Percentiles rank a stretch among this genome's conserved stretches.
phyloP scores from a whole-genome alignment of 2,329 filamentous ascomycete genomes.

The Dryadomyces quercus-mongolicae region DNA sequence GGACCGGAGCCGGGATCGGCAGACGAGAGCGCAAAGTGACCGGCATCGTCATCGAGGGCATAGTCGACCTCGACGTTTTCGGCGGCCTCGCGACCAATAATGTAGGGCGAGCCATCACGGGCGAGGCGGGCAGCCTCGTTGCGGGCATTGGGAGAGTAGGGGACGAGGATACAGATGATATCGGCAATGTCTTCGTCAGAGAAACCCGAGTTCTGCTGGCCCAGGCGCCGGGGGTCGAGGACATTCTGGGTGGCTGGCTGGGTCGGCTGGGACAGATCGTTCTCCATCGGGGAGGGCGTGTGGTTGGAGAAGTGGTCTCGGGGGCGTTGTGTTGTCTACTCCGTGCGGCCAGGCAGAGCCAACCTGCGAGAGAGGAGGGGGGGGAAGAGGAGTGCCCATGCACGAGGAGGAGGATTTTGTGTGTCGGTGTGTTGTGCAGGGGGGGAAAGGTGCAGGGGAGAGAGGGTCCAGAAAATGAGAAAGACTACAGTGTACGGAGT shows the following conservation, averaged over 20 bases:
- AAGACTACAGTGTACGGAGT: background rate
- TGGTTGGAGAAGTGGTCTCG: no score
- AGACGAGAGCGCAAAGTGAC: constrained; percentile 37
- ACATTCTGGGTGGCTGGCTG: constrained; percentile 59
- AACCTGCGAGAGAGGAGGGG: background rate
- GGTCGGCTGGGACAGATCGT: constrained; percentile 12
- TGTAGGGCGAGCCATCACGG: constrained; percentile 32
- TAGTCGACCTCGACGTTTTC: constrained; percentile 40
- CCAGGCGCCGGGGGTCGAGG: constrained; percentile 67
- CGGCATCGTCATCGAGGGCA: constrained; percentile 35
- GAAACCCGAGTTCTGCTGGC: constrained; percentile 71
- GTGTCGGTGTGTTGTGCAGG: background rate
- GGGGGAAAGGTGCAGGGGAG: background rate
- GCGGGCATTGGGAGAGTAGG: constrained; percentile 60
- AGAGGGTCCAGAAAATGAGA: no score
- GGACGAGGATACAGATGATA: constrained; percentile 80
- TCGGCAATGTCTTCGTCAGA: constrained; percentile 74
- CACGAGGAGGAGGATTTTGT: background rate
- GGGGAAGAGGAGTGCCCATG: background rate
- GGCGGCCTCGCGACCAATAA: constrained; percentile 35
- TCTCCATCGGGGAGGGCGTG: constrained; percentile 7
- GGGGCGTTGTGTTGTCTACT: background rate
- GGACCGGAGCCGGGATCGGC: constrained; percentile 36
- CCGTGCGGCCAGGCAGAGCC: background rate
- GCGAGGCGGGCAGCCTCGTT: constrained; percentile 50